A percentile compares a stretch with the other conserved stretches of the same genome.
These are phyloP conservation scores for Fusarium sp. DNA, from an alignment of 2,329 filamentous ascomycete species.

Conservation along the genomic window DNA sequence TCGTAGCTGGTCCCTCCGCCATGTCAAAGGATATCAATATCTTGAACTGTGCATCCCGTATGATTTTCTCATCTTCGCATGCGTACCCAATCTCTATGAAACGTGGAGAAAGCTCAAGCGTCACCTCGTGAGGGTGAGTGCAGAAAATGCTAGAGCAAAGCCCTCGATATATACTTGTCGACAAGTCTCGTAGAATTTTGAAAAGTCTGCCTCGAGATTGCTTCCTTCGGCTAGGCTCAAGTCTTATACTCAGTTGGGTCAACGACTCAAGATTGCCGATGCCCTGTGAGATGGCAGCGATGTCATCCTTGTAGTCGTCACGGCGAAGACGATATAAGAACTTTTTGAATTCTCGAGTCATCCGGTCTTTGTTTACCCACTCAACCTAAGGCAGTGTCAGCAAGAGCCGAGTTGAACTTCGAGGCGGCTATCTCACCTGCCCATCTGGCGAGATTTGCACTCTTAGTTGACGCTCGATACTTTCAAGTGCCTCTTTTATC, in stretches of 20 bases:
- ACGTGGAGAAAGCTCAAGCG: neutral
- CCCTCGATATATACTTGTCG: constrained; percentile 19
- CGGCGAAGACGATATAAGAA: constrained; percentile 5
- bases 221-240: constrained; percentile 13
- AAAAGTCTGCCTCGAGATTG: constrained; percentile 16
- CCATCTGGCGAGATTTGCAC: constrained; percentile 2
- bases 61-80: neutral
- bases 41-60: constrained; percentile 2
- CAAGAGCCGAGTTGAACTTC: no score
- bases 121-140: constrained; percentile 1
- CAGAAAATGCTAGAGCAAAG: constrained; percentile 24
- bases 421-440: neutral
- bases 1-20: neutral
- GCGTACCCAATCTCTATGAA: neutral
- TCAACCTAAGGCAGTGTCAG: neutral
- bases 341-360: constrained; percentile 18
- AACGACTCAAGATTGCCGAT: constrained; percentile 6
- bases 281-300: neutral
- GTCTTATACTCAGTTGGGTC: neutral
- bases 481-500: constrained; percentile 37
- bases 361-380: neutral
- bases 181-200: constrained; percentile 16
- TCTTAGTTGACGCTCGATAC: constrained; percentile 23
- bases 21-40: constrained; percentile 20
- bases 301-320: constrained; percentile 17